These are phyloP conservation scores for Dillenia turbinata DNA, from an alignment of 164 flowering plant genomes.

Conservation along the genomic window DNA sequence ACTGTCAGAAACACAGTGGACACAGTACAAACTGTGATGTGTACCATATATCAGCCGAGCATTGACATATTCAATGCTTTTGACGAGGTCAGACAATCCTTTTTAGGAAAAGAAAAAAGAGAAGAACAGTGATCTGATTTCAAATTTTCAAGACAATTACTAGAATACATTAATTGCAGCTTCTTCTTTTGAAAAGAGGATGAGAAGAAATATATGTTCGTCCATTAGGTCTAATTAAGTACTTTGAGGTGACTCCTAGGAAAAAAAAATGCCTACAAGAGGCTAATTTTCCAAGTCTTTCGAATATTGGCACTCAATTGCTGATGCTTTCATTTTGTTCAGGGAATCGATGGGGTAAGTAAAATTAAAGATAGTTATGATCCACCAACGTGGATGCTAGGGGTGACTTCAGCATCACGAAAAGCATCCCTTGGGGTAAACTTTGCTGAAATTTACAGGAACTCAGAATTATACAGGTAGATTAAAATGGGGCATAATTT, in stretches of 20 bases:
- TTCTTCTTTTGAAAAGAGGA: conserved; percentile 36
- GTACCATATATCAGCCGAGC: no score
- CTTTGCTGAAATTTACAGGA: conserved; percentile 29
- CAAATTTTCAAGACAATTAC: no score
- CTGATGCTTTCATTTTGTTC: background rate
- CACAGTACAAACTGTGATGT: conserved; percentile 16
- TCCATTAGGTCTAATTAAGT: conserved; percentile 42
- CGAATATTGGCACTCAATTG: no score
- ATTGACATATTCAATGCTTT: conserved; percentile 40
- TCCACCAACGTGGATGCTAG: no score
- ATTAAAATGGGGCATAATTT: background rate
- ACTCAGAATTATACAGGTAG: conserved; percentile 32
- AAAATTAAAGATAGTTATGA: conserved; percentile 22
- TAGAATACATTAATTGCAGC: conserved; percentile 18
- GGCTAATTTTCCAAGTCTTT: no score
- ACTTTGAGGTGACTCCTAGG: conserved; percentile 32
- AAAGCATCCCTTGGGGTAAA: conserved; percentile 30
- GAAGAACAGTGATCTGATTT: no score
- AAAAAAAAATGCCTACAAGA: no score
- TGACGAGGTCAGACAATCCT: conserved; percentile 40
- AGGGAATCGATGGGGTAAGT: conserved; percentile 35
- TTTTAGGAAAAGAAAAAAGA: no score
- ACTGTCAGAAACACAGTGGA: background rate
- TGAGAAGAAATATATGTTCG: conserved; percentile 47
- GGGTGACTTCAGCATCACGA: conserved; percentile 29